Base-by-base conservation (phyloP, 331 rosid species). In the Malus hybrid region DNA sequence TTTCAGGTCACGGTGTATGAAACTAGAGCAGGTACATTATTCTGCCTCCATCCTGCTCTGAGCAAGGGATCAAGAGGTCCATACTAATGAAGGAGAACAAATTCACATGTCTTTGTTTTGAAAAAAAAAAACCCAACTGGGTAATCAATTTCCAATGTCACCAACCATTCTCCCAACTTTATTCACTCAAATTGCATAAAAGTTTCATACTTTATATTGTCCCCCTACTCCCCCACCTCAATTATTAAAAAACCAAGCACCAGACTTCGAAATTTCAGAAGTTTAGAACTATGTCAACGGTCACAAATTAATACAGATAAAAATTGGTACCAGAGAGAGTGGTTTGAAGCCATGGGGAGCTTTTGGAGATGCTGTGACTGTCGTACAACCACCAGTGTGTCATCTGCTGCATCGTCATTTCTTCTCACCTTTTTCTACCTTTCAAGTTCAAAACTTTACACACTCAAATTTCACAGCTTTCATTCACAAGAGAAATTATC, bases 341-440 rank as follows among this genome's bases (percentile, higher is more conserved):
- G 75, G 91, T 88, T 74, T 89, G 93, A 78, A 93, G 92, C 98
- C 97, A 89, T 16, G 91, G 89, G 6, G 97, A 85, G 42, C 92
- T 85, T 36, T 75, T 89, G n/a, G 86, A 36, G 68, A 70, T 79
- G 78, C 65, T 80, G 69, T 44, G 87, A 72, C 73, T 85, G 71
- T 91, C 93, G 76, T 89, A 86, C 96, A 91, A 83, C 97, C 98
- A 89, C 88, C 90, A 79, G 20, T 80, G 80, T n/a, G 95, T 84
- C 1, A 82, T 18, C 67, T 66, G 80, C 67, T 84, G 82, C 85
- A 39, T 71, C 81, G 3, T 76, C 57, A 14, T 77, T 79, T 84
- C 85, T 79, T 80, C 78, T 71, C 73, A 81, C 65, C n/a, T 80
- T 79, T 22, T 70, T 46, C 65, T 39, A 12, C 50, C 78, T 63